These are phyloP conservation scores for Dacryopinax primogenitus DNA, from an alignment of 768 basidiomycete species.

Conservation along the genomic window DNA sequence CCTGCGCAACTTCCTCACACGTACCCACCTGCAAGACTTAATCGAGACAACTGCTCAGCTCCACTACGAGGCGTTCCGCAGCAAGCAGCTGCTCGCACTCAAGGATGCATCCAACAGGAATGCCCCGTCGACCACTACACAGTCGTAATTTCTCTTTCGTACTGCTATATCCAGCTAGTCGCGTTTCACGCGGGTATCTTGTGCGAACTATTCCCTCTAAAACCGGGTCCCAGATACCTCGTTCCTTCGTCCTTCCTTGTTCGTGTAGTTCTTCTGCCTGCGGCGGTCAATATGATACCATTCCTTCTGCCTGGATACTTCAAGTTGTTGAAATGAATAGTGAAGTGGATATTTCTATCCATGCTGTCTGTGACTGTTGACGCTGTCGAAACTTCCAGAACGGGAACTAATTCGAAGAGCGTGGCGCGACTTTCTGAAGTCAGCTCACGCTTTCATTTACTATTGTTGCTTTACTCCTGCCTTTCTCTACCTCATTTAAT, in stretches of 20 bases:
- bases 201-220: not conserved
- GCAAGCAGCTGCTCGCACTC: constrained; percentile 90
- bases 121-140: not conserved
- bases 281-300: constrained; percentile 5
- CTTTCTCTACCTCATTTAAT: not conserved
- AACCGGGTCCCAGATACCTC: constrained; percentile 2
- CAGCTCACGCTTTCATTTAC: not conserved
- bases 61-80: constrained; percentile 99
- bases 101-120: constrained; percentile 65
- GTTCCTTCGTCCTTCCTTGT: not conserved
- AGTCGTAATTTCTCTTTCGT: not conserved
- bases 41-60: constrained; percentile 99
- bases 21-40: constrained; percentile 94
- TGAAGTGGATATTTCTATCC: not conserved
- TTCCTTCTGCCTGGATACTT: not conserved
- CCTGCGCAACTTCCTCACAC: constrained; percentile 89
- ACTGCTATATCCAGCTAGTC: not conserved
- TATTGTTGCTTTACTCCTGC: not conserved
- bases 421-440: not conserved
- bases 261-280: not conserved
- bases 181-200: not conserved
- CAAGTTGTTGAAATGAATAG: not conserved
- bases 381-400: constrained; percentile 7
- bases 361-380: not conserved
- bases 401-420: not conserved